Evolutionary conservation across 2,329 filamentous ascomycete genomes (phyloP).

Genomic region (Fusarium proliferatum): DNA sequence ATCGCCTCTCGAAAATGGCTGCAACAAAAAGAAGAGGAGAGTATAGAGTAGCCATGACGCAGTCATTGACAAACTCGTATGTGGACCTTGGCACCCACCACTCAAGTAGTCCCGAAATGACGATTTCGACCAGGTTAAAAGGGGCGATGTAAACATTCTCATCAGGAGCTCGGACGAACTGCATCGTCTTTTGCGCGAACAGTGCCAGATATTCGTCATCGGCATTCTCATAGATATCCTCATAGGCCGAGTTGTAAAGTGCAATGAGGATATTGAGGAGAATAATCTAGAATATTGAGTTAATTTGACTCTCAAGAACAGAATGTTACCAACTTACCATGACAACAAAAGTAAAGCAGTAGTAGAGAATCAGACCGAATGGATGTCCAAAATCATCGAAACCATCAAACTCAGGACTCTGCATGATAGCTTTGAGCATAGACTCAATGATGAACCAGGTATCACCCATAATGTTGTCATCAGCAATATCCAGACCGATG

Average conservation of each 20-base stretch:
- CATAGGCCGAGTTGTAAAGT: slow-evolving; percentile 95
- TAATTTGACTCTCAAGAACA: background rate
- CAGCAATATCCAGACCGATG: slow-evolving; percentile 86
- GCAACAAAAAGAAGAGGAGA: slow-evolving; percentile 84
- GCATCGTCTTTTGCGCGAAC: slow-evolving; percentile 94
- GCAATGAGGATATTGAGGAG: slow-evolving; percentile 97
- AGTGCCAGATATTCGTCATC: slow-evolving; percentile 95
- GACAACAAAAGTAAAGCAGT: slow-evolving; percentile 96
- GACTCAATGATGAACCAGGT: slow-evolving; percentile 79
- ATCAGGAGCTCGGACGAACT: slow-evolving; percentile 95
- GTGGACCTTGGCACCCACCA: slow-evolving; percentile 87
- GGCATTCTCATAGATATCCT: slow-evolving; percentile 92
- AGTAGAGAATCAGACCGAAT: slow-evolving; percentile 95
- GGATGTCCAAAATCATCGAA: slow-evolving; percentile 93
- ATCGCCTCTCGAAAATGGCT: slow-evolving; percentile 75
- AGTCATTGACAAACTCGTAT: slow-evolving; percentile 88
- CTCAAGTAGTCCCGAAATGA: slow-evolving; percentile 83
- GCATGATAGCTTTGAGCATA: slow-evolving; percentile 92
- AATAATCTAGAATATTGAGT: slow-evolving; percentile 61
- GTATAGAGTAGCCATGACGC: slow-evolving; percentile 88
- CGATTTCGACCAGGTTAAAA: slow-evolving; percentile 91
- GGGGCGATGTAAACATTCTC: slow-evolving; percentile 98
- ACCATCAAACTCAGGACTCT: slow-evolving; percentile 86
- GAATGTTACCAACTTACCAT: slow-evolving; percentile 70
- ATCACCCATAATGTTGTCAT: slow-evolving; percentile 76